A percentile compares a stretch with the other conserved stretches of the same genome.
phyloP scores from a whole-genome alignment of 2,329 filamentous ascomycete species.

The Diplocarpon mali region DNA sequence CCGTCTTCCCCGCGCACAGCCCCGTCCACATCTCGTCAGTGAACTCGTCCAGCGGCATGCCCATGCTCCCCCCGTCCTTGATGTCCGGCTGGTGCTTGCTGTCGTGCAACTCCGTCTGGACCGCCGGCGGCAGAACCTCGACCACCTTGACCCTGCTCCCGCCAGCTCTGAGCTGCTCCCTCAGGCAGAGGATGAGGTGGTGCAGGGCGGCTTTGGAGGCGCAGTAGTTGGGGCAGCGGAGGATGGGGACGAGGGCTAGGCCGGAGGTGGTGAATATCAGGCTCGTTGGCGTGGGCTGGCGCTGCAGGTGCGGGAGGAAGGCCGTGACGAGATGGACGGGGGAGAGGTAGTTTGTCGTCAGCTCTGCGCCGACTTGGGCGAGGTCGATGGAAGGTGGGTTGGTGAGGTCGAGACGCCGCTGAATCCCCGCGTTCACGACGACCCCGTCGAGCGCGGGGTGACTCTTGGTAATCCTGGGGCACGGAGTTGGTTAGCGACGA shows the following conservation, averaged over 20 bases:
- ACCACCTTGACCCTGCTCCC: constrained; percentile 30
- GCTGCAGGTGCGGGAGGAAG: constrained; percentile 28
- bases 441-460: constrained; percentile 41
- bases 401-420: constrained; percentile 38
- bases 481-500: no score
- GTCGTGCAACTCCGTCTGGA: constrained; percentile 34
- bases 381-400: constrained; percentile 34
- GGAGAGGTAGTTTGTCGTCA: constrained; percentile 34
- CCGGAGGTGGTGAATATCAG: constrained; percentile 18
- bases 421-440: constrained; percentile 46
- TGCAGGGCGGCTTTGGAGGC: constrained; percentile 36
- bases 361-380: constrained; percentile 28
- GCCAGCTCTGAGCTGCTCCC: constrained; percentile 30
- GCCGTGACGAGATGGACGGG: constrained; percentile 29
- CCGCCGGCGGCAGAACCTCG: constrained; percentile 31
- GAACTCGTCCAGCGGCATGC: constrained; percentile 38
- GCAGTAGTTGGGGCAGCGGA: constrained; percentile 28
- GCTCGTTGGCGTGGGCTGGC: neutral
- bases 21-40: constrained; percentile 27
- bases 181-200: constrained; percentile 31
- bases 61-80: constrained; percentile 32
- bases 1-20: constrained; percentile 11
- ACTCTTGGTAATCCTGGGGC: no score
- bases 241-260: constrained; percentile 14
- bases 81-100: constrained; percentile 30